Evolutionary conservation across 2,329 filamentous ascomycete genomes (phyloP), one percentile per base, ranked within the genome.

Genomic region (Penicillium griseofulvum): DNA sequence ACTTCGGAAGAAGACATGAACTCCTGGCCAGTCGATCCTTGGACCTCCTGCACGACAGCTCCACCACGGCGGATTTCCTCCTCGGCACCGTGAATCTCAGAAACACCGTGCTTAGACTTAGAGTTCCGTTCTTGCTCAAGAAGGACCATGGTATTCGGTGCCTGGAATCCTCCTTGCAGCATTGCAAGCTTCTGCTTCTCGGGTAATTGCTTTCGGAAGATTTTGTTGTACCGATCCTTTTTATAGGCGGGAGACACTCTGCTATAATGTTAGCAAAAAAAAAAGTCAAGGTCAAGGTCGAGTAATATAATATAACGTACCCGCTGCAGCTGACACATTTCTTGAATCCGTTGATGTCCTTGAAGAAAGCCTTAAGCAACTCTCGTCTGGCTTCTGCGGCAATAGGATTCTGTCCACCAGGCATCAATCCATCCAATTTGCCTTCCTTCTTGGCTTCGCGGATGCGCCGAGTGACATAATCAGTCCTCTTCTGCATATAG

Each of bases 201-300:
- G 44, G 81, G 83, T 54, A 97, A 77, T 2, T 88, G 80, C 69
- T 89, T 94, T 70, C 93, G 87, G 73, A 97, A 99, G 51, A 99
- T 91, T 74, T 97, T 99, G 69, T 92, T 88, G 66, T 86, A 94
- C 41, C 88, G 83, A 67, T 99, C 93, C 72, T 96, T 97, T 65
- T 93, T 87, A 74, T 90, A 97, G 2, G 81, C 80, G 11, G 91
- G 92, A 14, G 89, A 92, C 58, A 94, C 84, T 28, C 88, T 89
- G 57, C 9, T 8, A 41, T 11, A n/a, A 42, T 26, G 58, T 68
- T 60, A 69, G 65, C 56, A n/a, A 3, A 55, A 51, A 3, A 55
- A 51, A 45, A 54, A 29, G 38, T 31, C 36, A 52, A 57, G 44
- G 11, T 52, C 43, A 36, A 29, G 24, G 19, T 52, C 42, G 34